Conservation (phyloP, 768 basidiomycete species). For the Pleurotus sapidus region DNA sequence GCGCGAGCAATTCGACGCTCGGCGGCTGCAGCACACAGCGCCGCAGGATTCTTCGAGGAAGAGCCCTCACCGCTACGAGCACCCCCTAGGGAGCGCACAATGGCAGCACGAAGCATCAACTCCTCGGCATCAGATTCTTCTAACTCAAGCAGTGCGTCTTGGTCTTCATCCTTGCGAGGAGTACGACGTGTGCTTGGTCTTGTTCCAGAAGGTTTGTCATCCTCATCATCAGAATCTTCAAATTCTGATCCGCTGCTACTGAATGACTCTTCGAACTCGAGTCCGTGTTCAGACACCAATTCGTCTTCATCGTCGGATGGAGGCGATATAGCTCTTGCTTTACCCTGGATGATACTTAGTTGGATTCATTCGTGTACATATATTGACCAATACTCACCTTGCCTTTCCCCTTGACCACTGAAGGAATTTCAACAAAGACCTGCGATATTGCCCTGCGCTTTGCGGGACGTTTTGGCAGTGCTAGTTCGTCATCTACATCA, state of each 20-base stretch:
- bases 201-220: slow-evolving; percentile 3
- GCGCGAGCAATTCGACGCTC: slow-evolving; percentile 46
- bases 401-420: slow-evolving; percentile 22
- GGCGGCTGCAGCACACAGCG: slow-evolving; percentile 47
- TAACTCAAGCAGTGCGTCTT: slow-evolving; percentile 31
- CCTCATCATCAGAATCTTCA: slow-evolving; percentile 30
- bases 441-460: slow-evolving; percentile 32
- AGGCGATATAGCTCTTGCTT: slow-evolving; percentile 20
- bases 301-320: slow-evolving; percentile 28
- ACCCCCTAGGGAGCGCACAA: slow-evolving; percentile 48
- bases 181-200: slow-evolving; percentile 5
- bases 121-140: slow-evolving; percentile 37
- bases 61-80: slow-evolving; percentile 19
- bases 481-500: slow-evolving; percentile 11
- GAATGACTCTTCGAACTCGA: slow-evolving; percentile 37
- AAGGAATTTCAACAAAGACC: slow-evolving; percentile 32
- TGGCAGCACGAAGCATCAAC: slow-evolving; percentile 55
- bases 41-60: slow-evolving; percentile 37
- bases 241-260: slow-evolving; percentile 65
- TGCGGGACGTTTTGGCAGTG: slow-evolving; percentile 6
- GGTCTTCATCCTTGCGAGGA: slow-evolving; percentile 16
- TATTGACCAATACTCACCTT: slow-evolving; percentile 29
- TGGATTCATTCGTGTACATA: too few relatives aligned
- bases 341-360: background rate
- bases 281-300: slow-evolving; percentile 30